Conservation (phyloP, 148 eudicot genomes). For the Nyssa sinensis region DNA sequence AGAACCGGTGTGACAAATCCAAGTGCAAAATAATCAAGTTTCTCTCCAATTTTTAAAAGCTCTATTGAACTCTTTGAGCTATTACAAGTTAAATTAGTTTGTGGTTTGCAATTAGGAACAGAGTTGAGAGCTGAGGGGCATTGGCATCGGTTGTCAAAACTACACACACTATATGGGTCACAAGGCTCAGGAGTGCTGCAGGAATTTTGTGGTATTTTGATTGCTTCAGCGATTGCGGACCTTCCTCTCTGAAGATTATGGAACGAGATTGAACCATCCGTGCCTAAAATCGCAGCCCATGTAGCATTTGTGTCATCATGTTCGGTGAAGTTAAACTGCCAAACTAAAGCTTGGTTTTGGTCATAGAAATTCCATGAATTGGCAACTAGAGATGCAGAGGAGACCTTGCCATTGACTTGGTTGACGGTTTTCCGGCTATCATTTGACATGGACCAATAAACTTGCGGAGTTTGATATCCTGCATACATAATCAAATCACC, state of each 20-base stretch:
- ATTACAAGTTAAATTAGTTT: neutral
- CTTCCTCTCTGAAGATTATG: slow-evolving; percentile 14
- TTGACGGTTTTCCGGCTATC: neutral
- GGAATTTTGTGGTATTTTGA: slow-evolving; percentile 9
- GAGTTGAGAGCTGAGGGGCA: slow-evolving; percentile 19
- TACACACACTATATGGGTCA: slow-evolving; percentile 19
- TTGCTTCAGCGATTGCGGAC: neutral
- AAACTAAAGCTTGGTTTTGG: slow-evolving; percentile 6
- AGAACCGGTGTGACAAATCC: slow-evolving; percentile 2
- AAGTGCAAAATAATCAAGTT: slow-evolving; percentile 13
- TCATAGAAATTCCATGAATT: slow-evolving; percentile 23
- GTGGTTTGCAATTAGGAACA: slow-evolving; percentile 8
- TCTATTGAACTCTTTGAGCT: neutral
- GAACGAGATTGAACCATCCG: slow-evolving; percentile 21
- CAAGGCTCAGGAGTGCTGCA: slow-evolving; percentile 24
- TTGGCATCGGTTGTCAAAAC: slow-evolving; percentile 21
- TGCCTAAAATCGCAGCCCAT: slow-evolving; percentile 15
- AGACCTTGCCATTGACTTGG: slow-evolving; percentile 4
- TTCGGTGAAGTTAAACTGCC: slow-evolving; percentile 15
- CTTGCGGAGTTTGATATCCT: slow-evolving; percentile 23
- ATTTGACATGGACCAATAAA: slow-evolving; percentile 24
- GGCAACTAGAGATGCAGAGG: slow-evolving; percentile 12
- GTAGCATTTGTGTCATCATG: neutral
- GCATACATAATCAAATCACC: slow-evolving; percentile 18
- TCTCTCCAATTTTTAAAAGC: slow-evolving; percentile 9